Base-by-base conservation (phyloP, 2,329 filamentous ascomycete species). In the Myriosclerotinia duriaeana region DNA sequence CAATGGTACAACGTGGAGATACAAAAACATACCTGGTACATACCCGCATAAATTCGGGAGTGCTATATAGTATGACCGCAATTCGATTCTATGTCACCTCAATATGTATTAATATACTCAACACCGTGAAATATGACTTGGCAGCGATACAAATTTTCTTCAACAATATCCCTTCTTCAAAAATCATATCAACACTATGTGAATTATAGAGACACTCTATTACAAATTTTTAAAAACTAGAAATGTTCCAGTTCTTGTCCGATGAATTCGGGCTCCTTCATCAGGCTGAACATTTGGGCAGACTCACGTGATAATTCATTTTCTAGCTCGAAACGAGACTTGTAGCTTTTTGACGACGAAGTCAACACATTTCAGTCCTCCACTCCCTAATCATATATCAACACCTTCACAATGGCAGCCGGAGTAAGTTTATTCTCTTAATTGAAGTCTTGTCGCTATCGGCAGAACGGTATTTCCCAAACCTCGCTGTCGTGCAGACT, bases 361-460 rank as follows among this genome's bases (percentile, higher is more conserved):
- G 63, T 53, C 68, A 67, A 68, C 74, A 71, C 62, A 69, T 78
- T 77, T 76, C 81, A 82, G 79, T 80, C 79, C 77, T 78, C 78
- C 78, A 78, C 78, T 81, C 80, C 80, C 66, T 79, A 81, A 80
- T 81, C 79, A 26, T 26, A 76, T 79, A 78, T 65, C 72, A 75
- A 69, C 76, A 82, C 76, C 78, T 76, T 80, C 82, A 88, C 82
- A 83, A 89, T 89, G 87, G 86, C 75, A 75, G 67, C 86, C 80
- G 83, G 85, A 84, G 87, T 89, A 86, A 84, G 87, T 88, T 56
- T 66, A 75, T 68, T 68, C 58, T 20, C 26, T 71, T 76, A 72
- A 75, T 76, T 63, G 42, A 42, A 46, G 36, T 20, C 4, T 12
- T 44, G 8, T 4, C 7, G 20, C 22, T 40, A 20, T 42, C 8